A percentile compares a stretch with the other conserved stretches of the same genome.
phyloP scores from a whole-genome alignment of 176 grass and related monocot genomes.

The Avena atlantica region DNA sequence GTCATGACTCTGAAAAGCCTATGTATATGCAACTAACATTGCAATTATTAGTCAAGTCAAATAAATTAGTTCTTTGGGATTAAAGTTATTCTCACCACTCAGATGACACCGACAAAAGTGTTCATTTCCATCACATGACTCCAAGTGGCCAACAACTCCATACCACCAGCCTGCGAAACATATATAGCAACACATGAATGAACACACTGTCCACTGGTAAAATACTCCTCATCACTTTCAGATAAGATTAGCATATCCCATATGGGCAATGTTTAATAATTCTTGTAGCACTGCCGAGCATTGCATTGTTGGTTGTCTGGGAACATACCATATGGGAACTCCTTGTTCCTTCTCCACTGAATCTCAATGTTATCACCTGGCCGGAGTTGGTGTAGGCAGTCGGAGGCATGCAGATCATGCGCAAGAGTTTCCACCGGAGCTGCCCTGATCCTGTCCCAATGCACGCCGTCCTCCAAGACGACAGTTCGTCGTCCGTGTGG shows the following conservation, averaged over 20 bases:
- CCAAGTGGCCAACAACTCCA: constrained; percentile 93
- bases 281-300: constrained; percentile 11
- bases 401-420: constrained; percentile 81
- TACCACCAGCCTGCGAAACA: constrained; percentile 98
- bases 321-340: constrained; percentile 94
- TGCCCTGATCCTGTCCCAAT: constrained; percentile 85
- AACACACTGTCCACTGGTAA: constrained; percentile 46
- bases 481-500: constrained; percentile 75
- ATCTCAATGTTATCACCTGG: constrained; percentile 91
- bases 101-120: constrained; percentile 78
- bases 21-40: constrained; percentile 38
- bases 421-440: constrained; percentile 62
- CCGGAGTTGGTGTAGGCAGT: constrained; percentile 75
- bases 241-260: constrained; percentile 57
- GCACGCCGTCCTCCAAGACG: constrained; percentile 75
- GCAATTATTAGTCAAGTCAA: constrained; percentile 56
- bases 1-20: constrained; percentile 36
- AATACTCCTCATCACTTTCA: constrained; percentile 43
- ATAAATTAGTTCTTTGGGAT: constrained; percentile 36
- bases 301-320: constrained; percentile 48
- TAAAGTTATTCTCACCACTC: constrained; percentile 75
- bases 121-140: constrained; percentile 83
- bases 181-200: constrained; percentile 44
- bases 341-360: constrained; percentile 98
- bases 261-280: constrained; percentile 39